Conservation (phyloP, 2,329 filamentous ascomycete species). For the Ophiostoma angusticollis region DNA sequence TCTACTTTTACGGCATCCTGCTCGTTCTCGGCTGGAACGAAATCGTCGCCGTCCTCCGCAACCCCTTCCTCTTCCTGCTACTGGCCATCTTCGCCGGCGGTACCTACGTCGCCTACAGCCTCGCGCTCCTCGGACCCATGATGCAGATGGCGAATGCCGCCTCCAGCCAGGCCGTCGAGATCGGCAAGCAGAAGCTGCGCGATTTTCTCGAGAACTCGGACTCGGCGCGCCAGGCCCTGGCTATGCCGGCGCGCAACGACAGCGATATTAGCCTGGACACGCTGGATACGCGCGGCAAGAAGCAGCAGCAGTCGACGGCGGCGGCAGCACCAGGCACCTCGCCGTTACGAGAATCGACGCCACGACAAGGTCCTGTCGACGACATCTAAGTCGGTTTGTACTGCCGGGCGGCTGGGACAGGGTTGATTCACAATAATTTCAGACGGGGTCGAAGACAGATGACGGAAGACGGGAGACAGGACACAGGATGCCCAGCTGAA, state of each 20-base stretch:
- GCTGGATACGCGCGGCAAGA: conserved; percentile 47
- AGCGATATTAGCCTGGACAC: conserved; percentile 45
- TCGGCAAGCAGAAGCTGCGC: conserved; percentile 80
- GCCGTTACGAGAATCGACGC: conserved; percentile 28
- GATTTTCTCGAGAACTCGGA: conserved; percentile 86
- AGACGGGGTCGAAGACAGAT: too few species aligned
- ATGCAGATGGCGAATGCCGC: conserved; percentile 90
- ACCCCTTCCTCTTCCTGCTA: conserved; percentile 39
- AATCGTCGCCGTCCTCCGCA: conserved; percentile 53
- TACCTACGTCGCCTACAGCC: conserved; percentile 79
- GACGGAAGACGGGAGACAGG: too few species aligned
- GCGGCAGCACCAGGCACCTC: too few species aligned
- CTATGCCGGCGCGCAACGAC: conserved; percentile 47
- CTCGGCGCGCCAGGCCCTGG: conserved; percentile 68
- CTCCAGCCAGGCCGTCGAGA: conserved; percentile 70
- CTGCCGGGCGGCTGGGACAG: too few species aligned
- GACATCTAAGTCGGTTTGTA: conserved; percentile 40
- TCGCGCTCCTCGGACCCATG: conserved; percentile 94
- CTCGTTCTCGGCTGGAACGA: conserved; percentile 98
- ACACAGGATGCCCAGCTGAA: too few species aligned
- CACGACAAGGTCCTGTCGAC: conserved; percentile 34
- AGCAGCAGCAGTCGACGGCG: too few species aligned
- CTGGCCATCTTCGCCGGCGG: conserved; percentile 63
- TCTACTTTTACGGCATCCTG: conserved; percentile 87
- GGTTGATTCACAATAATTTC: too few species aligned